phyloP scores from a whole-genome alignment of 1,284 basidiomycete species.

The Golubevia pallescens region DNA sequence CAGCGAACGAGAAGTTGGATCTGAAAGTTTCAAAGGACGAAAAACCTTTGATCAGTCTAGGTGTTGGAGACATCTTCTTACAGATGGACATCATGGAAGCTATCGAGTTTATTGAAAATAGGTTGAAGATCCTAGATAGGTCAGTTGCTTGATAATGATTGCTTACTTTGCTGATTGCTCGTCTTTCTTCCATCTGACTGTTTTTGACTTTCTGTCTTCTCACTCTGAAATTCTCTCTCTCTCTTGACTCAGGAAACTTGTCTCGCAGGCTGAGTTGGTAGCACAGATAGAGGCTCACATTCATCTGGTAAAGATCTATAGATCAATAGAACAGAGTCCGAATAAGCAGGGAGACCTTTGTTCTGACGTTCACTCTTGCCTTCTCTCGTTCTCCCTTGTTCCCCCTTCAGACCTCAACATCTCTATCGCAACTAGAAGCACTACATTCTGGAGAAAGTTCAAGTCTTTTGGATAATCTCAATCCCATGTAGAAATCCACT shows the following conservation, averaged over 20 bases:
- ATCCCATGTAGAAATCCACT: too few species aligned
- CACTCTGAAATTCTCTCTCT: background rate
- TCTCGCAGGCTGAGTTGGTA: slow-evolving; percentile 25
- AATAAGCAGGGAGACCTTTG: too few species aligned
- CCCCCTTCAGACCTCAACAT: slow-evolving; percentile 22
- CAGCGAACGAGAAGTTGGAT: background rate
- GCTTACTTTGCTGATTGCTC: background rate
- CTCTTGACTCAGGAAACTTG: slow-evolving; percentile 15
- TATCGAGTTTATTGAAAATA: slow-evolving; percentile 30
- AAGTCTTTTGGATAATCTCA: too few species aligned
- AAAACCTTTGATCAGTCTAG: slow-evolving; percentile 25
- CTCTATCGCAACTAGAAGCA: slow-evolving; percentile 34
- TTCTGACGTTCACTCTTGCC: too few species aligned
- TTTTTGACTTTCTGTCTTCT: background rate
- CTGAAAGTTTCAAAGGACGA: slow-evolving; percentile 14
- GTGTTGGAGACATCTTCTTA: slow-evolving; percentile 25
- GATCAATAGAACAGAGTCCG: too few species aligned
- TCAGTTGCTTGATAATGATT: slow-evolving; percentile 2
- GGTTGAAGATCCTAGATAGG: slow-evolving; percentile 25
- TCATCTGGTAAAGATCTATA: slow-evolving; percentile 29
- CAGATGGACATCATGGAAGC: slow-evolving; percentile 27
- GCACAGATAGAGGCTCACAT: slow-evolving; percentile 36
- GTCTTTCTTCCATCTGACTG: background rate
- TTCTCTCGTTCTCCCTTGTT: background rate
- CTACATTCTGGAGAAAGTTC: slow-evolving; percentile 24